Conservation (phyloP, 441 rosid genomes). For the Croton setiger region DNA sequence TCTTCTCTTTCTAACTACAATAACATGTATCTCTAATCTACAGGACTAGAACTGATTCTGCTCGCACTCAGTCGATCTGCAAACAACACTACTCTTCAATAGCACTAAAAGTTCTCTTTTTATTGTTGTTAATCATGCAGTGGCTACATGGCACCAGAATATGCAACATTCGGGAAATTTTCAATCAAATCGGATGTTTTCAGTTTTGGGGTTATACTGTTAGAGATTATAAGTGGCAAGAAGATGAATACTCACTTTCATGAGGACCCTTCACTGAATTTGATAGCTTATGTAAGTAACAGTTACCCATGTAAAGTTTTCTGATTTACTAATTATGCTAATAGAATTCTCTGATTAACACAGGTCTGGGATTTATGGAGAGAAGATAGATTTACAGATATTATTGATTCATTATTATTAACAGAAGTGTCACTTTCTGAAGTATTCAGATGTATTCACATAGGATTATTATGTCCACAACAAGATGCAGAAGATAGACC, state of each 20-base stretch:
- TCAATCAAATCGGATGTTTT: constrained; percentile 42
- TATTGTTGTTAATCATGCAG: constrained; percentile 19
- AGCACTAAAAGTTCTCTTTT: too few relatives aligned
- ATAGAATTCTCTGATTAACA: neutral
- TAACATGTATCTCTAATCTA: too few relatives aligned
- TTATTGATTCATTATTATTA: constrained; percentile 32
- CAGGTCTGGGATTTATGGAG: constrained; percentile 57
- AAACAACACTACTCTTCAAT: too few relatives aligned
- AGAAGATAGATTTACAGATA: constrained; percentile 29
- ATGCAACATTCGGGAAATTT: constrained; percentile 33
- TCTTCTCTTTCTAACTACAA: too few relatives aligned
- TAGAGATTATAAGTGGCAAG: constrained; percentile 36
- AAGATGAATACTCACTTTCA: constrained; percentile 14
- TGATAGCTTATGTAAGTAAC: constrained; percentile 27
- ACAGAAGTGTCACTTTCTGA: constrained; percentile 16
- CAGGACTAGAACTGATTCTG: too few relatives aligned
- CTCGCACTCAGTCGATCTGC: too few relatives aligned
- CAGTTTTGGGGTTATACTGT: constrained; percentile 41
- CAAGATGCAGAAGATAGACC: constrained; percentile 43
- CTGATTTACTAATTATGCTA: neutral
- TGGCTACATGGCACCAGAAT: constrained; percentile 38
- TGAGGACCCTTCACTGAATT: constrained; percentile 19
- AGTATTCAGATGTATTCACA: constrained; percentile 43
- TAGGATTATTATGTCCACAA: constrained; percentile 57
- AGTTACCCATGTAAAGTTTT: neutral